phyloP scores from a whole-genome alignment of 495 filamentous ascomycete genomes.

The Chaetomium fimeti region DNA sequence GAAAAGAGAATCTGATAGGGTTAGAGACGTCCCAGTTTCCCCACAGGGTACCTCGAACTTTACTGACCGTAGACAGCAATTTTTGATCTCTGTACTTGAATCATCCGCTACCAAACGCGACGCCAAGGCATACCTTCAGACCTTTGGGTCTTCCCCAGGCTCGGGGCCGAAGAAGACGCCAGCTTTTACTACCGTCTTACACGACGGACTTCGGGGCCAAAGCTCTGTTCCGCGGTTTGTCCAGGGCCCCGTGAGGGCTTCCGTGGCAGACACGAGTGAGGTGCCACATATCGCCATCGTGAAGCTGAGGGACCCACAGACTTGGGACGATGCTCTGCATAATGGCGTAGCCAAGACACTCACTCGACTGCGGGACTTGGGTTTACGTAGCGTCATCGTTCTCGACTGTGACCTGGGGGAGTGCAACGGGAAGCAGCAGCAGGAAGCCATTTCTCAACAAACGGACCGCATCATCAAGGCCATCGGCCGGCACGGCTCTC shows the following conservation, averaged over 20 bases:
- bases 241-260: constrained; percentile 33
- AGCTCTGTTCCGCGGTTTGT: constrained; percentile 39
- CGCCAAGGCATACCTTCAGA: constrained; percentile 81
- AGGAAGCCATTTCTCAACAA: constrained; percentile 59
- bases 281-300: constrained; percentile 80
- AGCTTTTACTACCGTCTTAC: constrained; percentile 28
- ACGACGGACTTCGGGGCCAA: constrained; percentile 41
- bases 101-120: constrained; percentile 88
- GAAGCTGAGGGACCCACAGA: constrained; percentile 73
- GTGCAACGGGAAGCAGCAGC: constrained; percentile 18
- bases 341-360: constrained; percentile 79
- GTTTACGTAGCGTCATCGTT: constrained; percentile 77
- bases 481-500: constrained; percentile 63
- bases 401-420: constrained; percentile 60
- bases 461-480: constrained; percentile 70
- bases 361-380: constrained; percentile 75
- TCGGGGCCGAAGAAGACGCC: constrained; percentile 14
- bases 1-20: constrained; percentile 45
- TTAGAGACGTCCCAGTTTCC: constrained; percentile 19
- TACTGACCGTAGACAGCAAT: constrained; percentile 58
- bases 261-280: constrained; percentile 39
- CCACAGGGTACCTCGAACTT: not conserved
- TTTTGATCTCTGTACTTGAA: constrained; percentile 76
- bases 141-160: constrained; percentile 55
- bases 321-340: constrained; percentile 63